These are phyloP conservation scores for Hypomontagnella submonticulosa DNA, from an alignment of 495 filamentous ascomycete genomes.

Conservation along the genomic window DNA sequence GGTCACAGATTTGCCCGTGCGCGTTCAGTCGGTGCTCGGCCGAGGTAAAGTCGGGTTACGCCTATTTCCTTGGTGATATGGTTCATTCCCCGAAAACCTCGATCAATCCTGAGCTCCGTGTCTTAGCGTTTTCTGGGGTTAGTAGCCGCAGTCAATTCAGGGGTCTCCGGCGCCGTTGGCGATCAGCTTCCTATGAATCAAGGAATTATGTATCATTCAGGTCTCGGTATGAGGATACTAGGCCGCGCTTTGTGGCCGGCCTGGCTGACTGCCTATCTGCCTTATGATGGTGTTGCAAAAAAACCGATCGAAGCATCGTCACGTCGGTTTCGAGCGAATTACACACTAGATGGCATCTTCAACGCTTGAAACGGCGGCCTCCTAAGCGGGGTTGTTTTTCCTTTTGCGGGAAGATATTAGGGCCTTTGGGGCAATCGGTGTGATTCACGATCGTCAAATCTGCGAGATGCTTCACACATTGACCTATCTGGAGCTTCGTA, in stretches of 20 bases:
- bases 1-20: constrained; percentile 3
- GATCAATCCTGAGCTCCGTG: constrained; percentile 11
- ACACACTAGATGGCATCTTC: constrained; percentile 15
- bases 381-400: constrained; percentile 15
- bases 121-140: constrained; percentile 6
- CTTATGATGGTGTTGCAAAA: constrained; percentile 24
- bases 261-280: constrained; percentile 32
- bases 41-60: constrained; percentile 16
- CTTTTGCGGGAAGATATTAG: constrained; percentile 10
- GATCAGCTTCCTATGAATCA: constrained; percentile 4
- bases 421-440: constrained; percentile 12
- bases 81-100: constrained; percentile 12
- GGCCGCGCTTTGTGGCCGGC: constrained; percentile 35
- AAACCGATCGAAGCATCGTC: constrained; percentile 14
- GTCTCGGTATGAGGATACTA: constrained; percentile 4
- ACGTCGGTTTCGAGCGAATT: constrained; percentile 36
- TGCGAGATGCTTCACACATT: constrained; percentile 20
- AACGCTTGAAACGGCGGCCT: constrained; percentile 22
- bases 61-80: constrained; percentile 20
- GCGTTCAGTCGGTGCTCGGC: constrained; percentile 8
- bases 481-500: constrained; percentile 28
- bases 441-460: constrained; percentile 20
- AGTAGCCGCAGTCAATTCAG: constrained; percentile 20
- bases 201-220: constrained; percentile 6
- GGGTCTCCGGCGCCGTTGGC: constrained; percentile 28